Evolutionary conservation across 2,329 filamentous ascomycete genomes (phyloP), one percentile per base, ranked within the genome.

Genomic region (Aspergillus nomiae): DNA sequence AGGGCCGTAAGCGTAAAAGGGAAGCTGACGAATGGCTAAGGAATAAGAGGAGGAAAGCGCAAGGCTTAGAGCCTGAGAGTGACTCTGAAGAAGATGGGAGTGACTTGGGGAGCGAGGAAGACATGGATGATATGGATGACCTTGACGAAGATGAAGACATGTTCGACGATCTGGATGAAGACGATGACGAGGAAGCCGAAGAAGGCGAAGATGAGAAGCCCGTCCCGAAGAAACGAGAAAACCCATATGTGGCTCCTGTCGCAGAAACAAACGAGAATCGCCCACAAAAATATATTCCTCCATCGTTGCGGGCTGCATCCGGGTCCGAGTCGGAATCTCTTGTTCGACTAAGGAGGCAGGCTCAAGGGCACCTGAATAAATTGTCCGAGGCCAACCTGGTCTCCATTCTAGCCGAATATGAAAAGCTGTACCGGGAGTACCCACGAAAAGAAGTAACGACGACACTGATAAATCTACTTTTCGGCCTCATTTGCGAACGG

Each of bases 351-450:
- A 88, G 89, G 63, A 88, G 92, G 65, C 92, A 96, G 72, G 84
- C 92, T 0, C 93, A 98, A 75, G 94, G 95, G 73, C 85, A 95
- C 21, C 85, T 99, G 73, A 99, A 99, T 77, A 90, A 94, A 73
- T 84, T 99, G 36, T 97, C 95, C 0, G 94, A 98, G 74, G 89
- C 92, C 43, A 98, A 95, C 70, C 83, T 99, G 66, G 78, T 96
- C 7, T 90, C 92, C 2, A 96, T 98, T 59, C 81, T 97, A 4
- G 86, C 86, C 50, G 91, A 96, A 21, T 84, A 97, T 36, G 92
- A 96, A 73, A 88, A 89, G 64, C 81, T 98, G 1, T 99, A 98
- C 74, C 86, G 89, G 60, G 88, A 89, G 48, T 88, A 96, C 69
- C 89, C 95, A 0, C 88, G 95, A n/a, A 92, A 95, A 65, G 89